Conservation (phyloP, 1,284 basidiomycete species). For the Ganoderma lingzhi region DNA sequence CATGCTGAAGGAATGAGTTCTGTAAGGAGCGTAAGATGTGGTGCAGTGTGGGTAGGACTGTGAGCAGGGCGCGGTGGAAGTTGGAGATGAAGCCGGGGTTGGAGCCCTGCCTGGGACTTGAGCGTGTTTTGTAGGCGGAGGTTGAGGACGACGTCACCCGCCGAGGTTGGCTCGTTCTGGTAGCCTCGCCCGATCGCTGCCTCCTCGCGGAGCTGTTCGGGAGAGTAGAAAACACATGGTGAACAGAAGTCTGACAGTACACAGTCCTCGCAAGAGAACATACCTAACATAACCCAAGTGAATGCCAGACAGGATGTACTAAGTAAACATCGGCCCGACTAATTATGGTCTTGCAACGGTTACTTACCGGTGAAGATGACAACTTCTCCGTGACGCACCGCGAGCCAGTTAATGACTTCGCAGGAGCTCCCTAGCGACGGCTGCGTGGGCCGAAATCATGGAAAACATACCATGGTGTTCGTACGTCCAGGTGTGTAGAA, state of each 20-base stretch:
- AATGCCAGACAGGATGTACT: not conserved
- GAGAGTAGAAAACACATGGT: not conserved
- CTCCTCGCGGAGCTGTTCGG: not conserved
- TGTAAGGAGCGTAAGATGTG: slow-evolving; percentile 28
- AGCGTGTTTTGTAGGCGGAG: not conserved
- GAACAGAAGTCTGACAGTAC: not conserved
- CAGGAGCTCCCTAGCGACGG: not conserved
- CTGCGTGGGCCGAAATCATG: not conserved
- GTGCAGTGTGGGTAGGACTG: slow-evolving; percentile 34
- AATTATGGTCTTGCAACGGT: not conserved
- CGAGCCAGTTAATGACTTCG: not conserved
- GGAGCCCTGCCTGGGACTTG: not conserved
- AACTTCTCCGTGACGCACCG: not conserved
- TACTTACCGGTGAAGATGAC: not conserved
- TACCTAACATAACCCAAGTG: not conserved
- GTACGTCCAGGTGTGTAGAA: not conserved
- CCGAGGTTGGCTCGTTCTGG: not conserved
- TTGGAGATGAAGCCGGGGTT: slow-evolving; percentile 20
- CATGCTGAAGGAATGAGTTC: slow-evolving; percentile 25
- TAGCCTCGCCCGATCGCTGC: slow-evolving; percentile 1
- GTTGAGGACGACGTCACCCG: slow-evolving; percentile 1
- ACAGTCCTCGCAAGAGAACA: not conserved
- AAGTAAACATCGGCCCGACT: too few relatives aligned
- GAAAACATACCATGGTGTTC: not conserved
- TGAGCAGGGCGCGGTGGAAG: slow-evolving; percentile 24